Conservation (phyloP, 805 yeast species). For the Cyberlindnera americana region DNA sequence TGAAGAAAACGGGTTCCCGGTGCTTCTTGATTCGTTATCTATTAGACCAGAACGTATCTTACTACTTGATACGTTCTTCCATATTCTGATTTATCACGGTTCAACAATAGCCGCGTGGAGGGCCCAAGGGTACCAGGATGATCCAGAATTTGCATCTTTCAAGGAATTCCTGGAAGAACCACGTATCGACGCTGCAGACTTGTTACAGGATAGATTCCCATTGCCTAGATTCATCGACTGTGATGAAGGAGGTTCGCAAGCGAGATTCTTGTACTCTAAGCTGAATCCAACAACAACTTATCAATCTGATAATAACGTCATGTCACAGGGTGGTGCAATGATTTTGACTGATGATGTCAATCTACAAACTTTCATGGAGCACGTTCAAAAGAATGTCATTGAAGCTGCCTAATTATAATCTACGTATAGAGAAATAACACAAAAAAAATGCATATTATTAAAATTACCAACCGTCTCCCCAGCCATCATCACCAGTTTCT, state of each 20-base stretch:
- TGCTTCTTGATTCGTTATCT: constrained; percentile 88
- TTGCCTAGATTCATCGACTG: constrained; percentile 96
- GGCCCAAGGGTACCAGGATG: constrained; percentile 89
- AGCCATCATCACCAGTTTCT: constrained; percentile 36
- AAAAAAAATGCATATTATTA: neutral
- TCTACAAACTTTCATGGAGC: constrained; percentile 91
- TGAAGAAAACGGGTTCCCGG: constrained; percentile 44
- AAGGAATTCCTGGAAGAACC: constrained; percentile 85
- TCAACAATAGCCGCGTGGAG: constrained; percentile 95
- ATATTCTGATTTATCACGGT: constrained; percentile 92
- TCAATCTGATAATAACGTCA: constrained; percentile 31
- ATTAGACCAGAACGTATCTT: constrained; percentile 84
- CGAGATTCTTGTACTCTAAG: constrained; percentile 91
- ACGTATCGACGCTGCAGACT: constrained; percentile 85
- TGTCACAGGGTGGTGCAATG: constrained; percentile 58
- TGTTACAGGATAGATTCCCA: constrained; percentile 93
- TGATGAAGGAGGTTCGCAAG: constrained; percentile 98
- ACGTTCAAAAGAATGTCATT: constrained; percentile 88
- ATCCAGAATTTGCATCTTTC: constrained; percentile 84
- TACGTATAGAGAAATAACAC: neutral
- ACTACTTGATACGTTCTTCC: constrained; percentile 93
- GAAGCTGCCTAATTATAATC: constrained; percentile 15
- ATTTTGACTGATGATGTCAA: constrained; percentile 97
- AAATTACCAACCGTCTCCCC: constrained; percentile 44
- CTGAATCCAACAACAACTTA: constrained; percentile 91